Base-by-base conservation (phyloP, 176 grass and related monocot genomes). In the Musa troglodytarum region DNA sequence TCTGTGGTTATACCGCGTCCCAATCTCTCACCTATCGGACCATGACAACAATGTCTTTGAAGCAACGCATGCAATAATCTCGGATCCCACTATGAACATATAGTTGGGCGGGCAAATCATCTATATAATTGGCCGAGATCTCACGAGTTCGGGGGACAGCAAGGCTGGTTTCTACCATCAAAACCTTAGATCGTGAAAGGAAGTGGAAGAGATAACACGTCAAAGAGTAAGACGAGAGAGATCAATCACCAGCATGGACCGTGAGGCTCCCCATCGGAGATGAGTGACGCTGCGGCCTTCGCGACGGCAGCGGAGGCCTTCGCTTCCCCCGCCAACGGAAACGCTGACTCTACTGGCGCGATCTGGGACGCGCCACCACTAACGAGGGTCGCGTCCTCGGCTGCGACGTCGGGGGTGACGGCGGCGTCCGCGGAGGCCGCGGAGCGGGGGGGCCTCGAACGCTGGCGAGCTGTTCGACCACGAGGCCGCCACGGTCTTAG, bases 181-280 rank as follows among this genome's bases (percentile, higher is more conserved):
- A 65, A 24, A 23, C 24, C 22, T 23, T 24, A 12, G 21, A 28
- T 34, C 25, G 15, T 34, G 65, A 68, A 68, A 68, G 65, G 25
- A 34, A 34, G 15, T 14, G 0, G n/a, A 52, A 51, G 55, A 51
- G 8, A n/a, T 52, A 52, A 52, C 8, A 20, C n/a, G 14, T 4
- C 9, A 54, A 55, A 21, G 13, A 22, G 76, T 53, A 51, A 81
- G 19, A 78, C 5, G 52, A 81, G 16, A 55, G 29, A 54, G 73
- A 49, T 19, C 2, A 24, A 25, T 68, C 71, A 99, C 95, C 95
- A 63, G 90, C 95, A 87, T 99, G 95, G 84, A 99, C 95, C 57
- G 86, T 84, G 58, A 99, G 86, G 86, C 95, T 99, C 82, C 82
- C 88, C 95, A 76, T 99, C 95, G 73, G 88, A 99, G 50, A 82